Conservation (phyloP, 208 protist genomes). For the Phytomonas francai region DNA sequence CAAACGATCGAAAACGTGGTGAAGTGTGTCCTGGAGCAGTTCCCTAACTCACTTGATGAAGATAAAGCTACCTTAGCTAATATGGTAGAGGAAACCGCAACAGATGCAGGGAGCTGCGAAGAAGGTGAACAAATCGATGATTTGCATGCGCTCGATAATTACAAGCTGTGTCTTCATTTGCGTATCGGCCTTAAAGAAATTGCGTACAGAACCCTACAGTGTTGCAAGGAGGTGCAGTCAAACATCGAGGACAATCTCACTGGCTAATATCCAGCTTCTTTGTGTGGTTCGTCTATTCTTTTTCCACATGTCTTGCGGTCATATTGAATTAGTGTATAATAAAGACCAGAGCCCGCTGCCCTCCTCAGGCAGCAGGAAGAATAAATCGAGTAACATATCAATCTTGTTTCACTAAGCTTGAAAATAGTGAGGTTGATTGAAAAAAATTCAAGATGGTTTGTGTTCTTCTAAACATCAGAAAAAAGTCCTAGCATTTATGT, state of each 20-base stretch:
- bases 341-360: neutral
- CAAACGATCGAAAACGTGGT: conserved; percentile 39
- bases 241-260: neutral
- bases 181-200: conserved; percentile 74
- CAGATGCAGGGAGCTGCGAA: neutral
- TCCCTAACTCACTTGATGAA: conserved; percentile 54
- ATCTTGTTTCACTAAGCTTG: neutral
- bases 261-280: neutral
- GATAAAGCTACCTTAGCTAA: conserved; percentile 36
- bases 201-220: conserved; percentile 35
- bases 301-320: neutral
- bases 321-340: neutral
- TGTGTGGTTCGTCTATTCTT: neutral
- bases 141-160: conserved; percentile 21
- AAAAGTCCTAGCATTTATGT: neutral
- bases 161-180: conserved; percentile 40
- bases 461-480: neutral
- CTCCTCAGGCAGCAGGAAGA: neutral
- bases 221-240: conserved; percentile 20
- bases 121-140: conserved; percentile 12
- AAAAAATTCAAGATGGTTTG: neutral
- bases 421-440: neutral
- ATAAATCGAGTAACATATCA: neutral
- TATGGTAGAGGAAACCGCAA: conserved; percentile 6
- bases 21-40: conserved; percentile 43